Evolutionary conservation across 1,284 basidiomycete genomes (phyloP).

Genomic region (Naganishia cerealis): DNA sequence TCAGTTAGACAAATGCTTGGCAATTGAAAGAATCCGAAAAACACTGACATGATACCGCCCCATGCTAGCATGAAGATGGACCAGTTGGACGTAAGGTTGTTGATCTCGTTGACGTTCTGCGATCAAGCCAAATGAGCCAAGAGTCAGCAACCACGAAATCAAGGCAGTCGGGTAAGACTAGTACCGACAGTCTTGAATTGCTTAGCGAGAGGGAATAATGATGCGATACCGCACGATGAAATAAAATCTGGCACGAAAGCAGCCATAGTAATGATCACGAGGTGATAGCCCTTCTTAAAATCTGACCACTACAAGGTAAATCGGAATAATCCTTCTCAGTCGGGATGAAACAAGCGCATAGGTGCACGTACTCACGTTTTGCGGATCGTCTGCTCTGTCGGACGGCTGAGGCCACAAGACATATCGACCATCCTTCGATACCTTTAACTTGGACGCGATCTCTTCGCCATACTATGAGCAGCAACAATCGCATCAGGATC

Average conservation of each 20-base stretch:
- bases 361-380: conserved; percentile 2
- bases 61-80: conserved; percentile 28
- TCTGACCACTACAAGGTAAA: conserved; percentile 6
- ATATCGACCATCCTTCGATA: conserved; percentile 19
- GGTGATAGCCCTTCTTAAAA: conserved; percentile 25
- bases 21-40: too few relatives aligned
- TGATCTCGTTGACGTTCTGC: conserved; percentile 7
- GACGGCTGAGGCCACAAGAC: conserved; percentile 24
- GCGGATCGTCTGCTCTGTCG: conserved; percentile 20
- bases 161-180: too few relatives aligned
- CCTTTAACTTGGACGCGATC: conserved; percentile 17
- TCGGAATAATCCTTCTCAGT: not conserved
- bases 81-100: conserved; percentile 22
- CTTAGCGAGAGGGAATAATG: conserved; percentile 17
- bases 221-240: conserved; percentile 26
- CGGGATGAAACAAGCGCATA: not conserved
- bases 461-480: conserved; percentile 7
- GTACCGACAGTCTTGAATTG: conserved; percentile 19
- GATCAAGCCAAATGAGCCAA: not conserved
- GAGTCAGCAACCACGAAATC: too few relatives aligned
- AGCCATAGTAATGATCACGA: conserved; percentile 28
- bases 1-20: too few relatives aligned
- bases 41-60: conserved; percentile 29
- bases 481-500: not conserved
- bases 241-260: conserved; percentile 28